These are phyloP conservation scores for Discostella stelligeroides DNA, from an alignment of 108 stramenopile species.

Conservation along the genomic window DNA sequence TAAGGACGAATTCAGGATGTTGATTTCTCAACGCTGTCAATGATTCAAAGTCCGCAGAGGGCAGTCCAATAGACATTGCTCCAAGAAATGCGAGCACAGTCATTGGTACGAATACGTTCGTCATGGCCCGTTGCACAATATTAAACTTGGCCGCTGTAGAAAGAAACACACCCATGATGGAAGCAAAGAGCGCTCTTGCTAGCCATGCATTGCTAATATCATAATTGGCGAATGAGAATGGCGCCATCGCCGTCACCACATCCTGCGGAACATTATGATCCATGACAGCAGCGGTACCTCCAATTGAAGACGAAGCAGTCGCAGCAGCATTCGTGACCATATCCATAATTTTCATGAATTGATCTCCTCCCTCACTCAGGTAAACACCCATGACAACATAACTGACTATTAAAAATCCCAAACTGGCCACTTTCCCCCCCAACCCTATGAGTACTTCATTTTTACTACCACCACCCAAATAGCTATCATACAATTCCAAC, in stretches of 20 bases:
- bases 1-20: slow-evolving; percentile 68
- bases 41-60: slow-evolving; percentile 58
- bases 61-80: slow-evolving; percentile 57
- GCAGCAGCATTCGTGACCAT: slow-evolving; percentile 18
- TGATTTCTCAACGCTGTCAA: slow-evolving; percentile 57
- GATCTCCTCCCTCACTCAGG: slow-evolving; percentile 79
- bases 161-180: slow-evolving; percentile 21
- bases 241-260: not conserved
- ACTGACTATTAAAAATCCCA: slow-evolving; percentile 83
- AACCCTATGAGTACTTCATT: too few relatives aligned
- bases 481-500: slow-evolving; percentile 60
- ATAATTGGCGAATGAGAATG: too few relatives aligned
- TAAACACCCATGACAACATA: slow-evolving; percentile 88
- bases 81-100: slow-evolving; percentile 61
- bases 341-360: slow-evolving; percentile 18
- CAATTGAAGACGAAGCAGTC: slow-evolving; percentile 3
- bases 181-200: slow-evolving; percentile 56
- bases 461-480: slow-evolving; percentile 50
- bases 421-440: slow-evolving; percentile 57
- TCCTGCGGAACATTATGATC: not conserved
- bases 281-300: slow-evolving; percentile 11
- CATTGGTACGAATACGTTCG: slow-evolving; percentile 62
- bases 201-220: too few relatives aligned
- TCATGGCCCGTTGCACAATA: slow-evolving; percentile 51
- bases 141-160: slow-evolving; percentile 40